A percentile compares a stretch with the other conserved stretches of the same genome.
Evolutionary conservation across 139 green algal species (phyloP).

Genomic region (Desmodesmus armatus): DNA sequence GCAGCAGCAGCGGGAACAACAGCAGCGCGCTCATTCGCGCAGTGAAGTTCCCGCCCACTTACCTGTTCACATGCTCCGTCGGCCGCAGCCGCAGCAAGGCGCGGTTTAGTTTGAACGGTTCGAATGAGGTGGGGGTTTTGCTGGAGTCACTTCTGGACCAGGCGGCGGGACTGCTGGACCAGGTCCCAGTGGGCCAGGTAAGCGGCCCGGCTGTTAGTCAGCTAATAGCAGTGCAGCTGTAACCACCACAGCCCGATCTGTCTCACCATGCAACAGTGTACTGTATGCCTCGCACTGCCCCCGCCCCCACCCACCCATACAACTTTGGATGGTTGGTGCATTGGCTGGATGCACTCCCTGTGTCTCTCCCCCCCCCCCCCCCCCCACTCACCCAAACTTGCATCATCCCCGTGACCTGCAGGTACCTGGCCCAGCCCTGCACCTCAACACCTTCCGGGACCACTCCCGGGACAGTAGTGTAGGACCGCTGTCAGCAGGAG

Average conservation of each 20-base stretch:
- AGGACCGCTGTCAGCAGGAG: neutral
- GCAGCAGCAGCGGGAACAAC: constrained; percentile 30
- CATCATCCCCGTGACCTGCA: neutral
- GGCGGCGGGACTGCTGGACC: neutral
- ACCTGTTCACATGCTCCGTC: constrained; percentile 91
- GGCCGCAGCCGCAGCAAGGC: constrained; percentile 72
- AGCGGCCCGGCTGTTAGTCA: neutral
- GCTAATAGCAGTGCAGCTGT: neutral
- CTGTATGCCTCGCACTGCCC: neutral
- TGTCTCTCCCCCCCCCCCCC: neutral
- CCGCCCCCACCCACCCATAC: too few species aligned
- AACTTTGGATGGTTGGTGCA: too few species aligned
- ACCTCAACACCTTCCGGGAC: neutral
- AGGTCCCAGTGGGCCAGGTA: neutral
- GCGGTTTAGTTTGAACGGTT: constrained; percentile 61
- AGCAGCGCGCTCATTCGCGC: constrained; percentile 8
- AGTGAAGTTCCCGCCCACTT: constrained; percentile 73
- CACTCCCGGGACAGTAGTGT: neutral
- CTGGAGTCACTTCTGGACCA: constrained; percentile 59
- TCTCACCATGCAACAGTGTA: neutral
- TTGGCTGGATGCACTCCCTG: neutral
- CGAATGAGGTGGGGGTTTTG: constrained; percentile 64
- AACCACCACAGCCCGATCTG: neutral
- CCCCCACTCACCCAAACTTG: neutral
- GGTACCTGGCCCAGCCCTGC: neutral